These are phyloP conservation scores for Monosporascus sp. DNA, from an alignment of 2,329 filamentous ascomycete genomes.

Conservation along the genomic window DNA sequence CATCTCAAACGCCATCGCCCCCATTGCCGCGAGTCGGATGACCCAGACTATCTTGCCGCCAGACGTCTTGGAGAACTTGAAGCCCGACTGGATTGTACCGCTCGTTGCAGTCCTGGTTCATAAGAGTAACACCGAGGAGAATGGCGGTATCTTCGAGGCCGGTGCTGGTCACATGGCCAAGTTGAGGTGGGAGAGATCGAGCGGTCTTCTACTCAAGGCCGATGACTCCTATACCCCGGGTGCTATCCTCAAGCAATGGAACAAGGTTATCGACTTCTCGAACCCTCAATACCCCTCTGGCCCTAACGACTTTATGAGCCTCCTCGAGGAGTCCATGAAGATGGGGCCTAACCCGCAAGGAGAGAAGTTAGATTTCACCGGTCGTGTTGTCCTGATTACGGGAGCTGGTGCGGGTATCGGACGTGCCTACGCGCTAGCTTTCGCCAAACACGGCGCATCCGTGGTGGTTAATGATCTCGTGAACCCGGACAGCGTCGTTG, in stretches of 20 bases:
- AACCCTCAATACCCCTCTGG: constrained; percentile 77
- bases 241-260: constrained; percentile 85
- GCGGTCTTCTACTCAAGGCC: constrained; percentile 81
- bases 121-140: constrained; percentile 76
- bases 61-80: constrained; percentile 78
- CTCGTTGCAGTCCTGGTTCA: constrained; percentile 85
- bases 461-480: constrained; percentile 95
- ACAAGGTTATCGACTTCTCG: constrained; percentile 80
- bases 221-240: constrained; percentile 84
- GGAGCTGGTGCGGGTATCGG: constrained; percentile 88
- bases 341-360: constrained; percentile 66
- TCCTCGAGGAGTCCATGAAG: constrained; percentile 80
- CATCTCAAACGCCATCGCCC: constrained; percentile 87
- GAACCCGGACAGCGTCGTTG: constrained; percentile 83
- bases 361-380: constrained; percentile 73
- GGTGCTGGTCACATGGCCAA: constrained; percentile 91
- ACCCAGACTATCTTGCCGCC: constrained; percentile 92
- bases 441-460: constrained; percentile 76
- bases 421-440: constrained; percentile 81
- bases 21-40: constrained; percentile 92
- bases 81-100: constrained; percentile 93
- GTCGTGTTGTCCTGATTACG: constrained; percentile 80
- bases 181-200: constrained; percentile 89
- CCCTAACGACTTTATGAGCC: constrained; percentile 78
- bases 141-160: constrained; percentile 85